Conservation (phyloP, 306 rosid species). For the Urtica urens region DNA sequence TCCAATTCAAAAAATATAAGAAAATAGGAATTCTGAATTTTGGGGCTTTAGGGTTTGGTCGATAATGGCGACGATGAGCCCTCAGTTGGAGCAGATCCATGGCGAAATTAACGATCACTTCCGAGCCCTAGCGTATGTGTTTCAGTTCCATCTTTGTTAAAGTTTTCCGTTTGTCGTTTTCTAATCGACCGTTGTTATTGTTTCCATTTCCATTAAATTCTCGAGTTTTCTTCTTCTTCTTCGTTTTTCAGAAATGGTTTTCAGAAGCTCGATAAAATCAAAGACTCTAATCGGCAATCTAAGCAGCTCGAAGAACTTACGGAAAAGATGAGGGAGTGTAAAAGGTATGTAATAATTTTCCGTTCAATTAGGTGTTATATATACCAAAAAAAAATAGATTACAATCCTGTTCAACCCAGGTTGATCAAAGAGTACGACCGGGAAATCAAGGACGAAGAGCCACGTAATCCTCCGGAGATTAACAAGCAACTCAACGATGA, state of each 20-base stretch:
- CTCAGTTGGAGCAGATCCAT: constrained; percentile 97
- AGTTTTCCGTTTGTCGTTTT: background rate
- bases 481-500: constrained; percentile 95
- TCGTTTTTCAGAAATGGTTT: constrained; percentile 70
- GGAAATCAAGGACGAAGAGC: constrained; percentile 84
- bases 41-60: too few species aligned
- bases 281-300: constrained; percentile 85
- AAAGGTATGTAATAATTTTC: constrained; percentile 45
- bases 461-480: constrained; percentile 70
- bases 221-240: constrained; percentile 2
- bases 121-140: constrained; percentile 81
- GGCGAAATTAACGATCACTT: constrained; percentile 87
- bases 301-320: constrained; percentile 94
- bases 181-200: background rate
- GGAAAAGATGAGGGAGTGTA: constrained; percentile 90
- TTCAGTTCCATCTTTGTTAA: background rate
- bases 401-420: constrained; percentile 38
- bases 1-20: too few species aligned
- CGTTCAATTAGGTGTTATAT: too few species aligned
- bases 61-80: constrained; percentile 67
- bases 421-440: constrained; percentile 90
- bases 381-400: background rate
- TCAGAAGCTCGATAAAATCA: constrained; percentile 91
- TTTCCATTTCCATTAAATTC: too few species aligned
- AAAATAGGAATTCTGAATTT: too few species aligned